Percentiles rank a stretch among this genome's conserved stretches.
Conservation (phyloP, 768 basidiomycete genomes). For the Pulveroboletus sp. region DNA sequence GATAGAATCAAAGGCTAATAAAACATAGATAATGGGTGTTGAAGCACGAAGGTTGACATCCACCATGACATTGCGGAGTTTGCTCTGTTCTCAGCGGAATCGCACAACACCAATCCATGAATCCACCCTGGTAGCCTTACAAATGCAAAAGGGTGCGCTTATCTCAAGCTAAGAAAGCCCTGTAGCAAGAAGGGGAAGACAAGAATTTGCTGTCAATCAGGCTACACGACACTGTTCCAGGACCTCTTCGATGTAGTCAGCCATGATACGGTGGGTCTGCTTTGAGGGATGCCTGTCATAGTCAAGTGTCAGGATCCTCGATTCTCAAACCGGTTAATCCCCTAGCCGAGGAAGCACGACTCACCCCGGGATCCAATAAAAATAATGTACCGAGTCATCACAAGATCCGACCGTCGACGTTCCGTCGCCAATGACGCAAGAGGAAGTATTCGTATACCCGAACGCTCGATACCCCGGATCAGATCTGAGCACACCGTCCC, state of each 20-base stretch:
- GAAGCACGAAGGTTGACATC: too few species aligned
- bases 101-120: too few species aligned
- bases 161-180: too few species aligned
- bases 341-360: background rate
- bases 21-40: too few species aligned
- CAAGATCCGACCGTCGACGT: background rate
- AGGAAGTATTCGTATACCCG: background rate
- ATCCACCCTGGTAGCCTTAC: too few species aligned
- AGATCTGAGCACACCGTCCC: background rate
- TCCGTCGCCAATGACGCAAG: background rate
- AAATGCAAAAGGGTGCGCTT: too few species aligned
- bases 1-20: too few species aligned
- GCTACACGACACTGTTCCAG: background rate
- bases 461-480: background rate
- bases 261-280: background rate
- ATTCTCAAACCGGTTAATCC: too few species aligned
- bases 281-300: background rate
- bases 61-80: too few species aligned
- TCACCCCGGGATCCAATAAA: background rate
- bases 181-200: too few species aligned
- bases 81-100: too few species aligned
- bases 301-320: background rate
- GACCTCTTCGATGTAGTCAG: background rate
- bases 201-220: background rate
- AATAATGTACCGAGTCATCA: background rate